Evolutionary conservation across 352 stramenopile species (phyloP).

Genomic region (Phytopythium ostracodes): DNA sequence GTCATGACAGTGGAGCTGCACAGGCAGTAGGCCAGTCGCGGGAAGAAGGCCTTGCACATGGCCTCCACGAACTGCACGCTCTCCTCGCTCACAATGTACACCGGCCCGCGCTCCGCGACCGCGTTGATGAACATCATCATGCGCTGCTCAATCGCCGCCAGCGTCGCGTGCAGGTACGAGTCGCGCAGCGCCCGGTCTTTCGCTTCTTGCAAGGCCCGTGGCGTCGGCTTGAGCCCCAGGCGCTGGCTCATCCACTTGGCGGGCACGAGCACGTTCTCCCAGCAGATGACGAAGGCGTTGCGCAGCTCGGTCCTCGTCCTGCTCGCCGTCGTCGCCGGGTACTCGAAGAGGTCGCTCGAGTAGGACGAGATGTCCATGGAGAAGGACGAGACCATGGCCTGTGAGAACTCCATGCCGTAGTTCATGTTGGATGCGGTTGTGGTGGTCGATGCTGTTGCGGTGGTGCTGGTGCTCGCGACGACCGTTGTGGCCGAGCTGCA

Average conservation of each 20-base stretch:
- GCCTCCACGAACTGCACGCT: conserved; percentile 56
- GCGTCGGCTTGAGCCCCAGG: conserved; percentile 37
- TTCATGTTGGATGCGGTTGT: conserved; percentile 3
- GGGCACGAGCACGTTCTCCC: conserved; percentile 62
- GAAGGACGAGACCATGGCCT: conserved; percentile 54
- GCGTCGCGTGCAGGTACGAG: conserved; percentile 38
- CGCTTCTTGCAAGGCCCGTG: conserved; percentile 33
- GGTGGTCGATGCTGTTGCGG: background rate
- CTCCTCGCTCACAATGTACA: conserved; percentile 69
- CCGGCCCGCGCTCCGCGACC: conserved; percentile 38
- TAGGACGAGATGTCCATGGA: conserved; percentile 57
- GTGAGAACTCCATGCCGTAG: conserved; percentile 34
- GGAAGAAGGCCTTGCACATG: conserved; percentile 60
- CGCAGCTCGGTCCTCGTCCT: conserved; percentile 17
- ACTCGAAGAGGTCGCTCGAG: conserved; percentile 54
- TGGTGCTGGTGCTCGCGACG: background rate
- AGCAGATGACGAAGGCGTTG: conserved; percentile 65
- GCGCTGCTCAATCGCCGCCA: conserved; percentile 58
- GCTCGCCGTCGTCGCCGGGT: conserved; percentile 24
- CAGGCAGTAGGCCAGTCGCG: conserved; percentile 56
- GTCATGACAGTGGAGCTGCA: conserved; percentile 40
- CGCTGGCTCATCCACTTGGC: conserved; percentile 62
- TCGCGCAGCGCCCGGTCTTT: conserved; percentile 42
- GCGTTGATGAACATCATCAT: conserved; percentile 48
- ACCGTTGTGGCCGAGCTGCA: conserved; percentile 7